Percentiles rank a stretch among this genome's conserved stretches.
Evolutionary conservation across 2,329 filamentous ascomycete species (phyloP).

Genomic region (Raffaelea deltoideospora): DNA sequence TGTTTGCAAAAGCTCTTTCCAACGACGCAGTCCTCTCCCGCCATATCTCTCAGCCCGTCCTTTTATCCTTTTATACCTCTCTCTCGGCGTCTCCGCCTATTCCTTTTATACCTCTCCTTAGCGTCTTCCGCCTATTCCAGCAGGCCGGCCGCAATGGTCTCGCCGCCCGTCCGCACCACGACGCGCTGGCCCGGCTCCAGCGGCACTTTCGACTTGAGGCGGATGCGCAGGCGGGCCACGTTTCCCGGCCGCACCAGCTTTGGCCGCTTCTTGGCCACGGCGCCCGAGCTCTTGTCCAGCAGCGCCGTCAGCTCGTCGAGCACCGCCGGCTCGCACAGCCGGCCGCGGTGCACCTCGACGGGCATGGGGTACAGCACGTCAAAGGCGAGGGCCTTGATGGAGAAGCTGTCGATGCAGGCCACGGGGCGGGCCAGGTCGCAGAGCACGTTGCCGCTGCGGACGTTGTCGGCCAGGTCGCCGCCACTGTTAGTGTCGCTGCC

Average conservation of each 20-base stretch:
- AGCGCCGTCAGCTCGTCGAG: constrained; percentile 58
- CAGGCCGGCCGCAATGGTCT: constrained; percentile 77
- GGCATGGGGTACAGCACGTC: constrained; percentile 79
- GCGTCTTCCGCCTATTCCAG: constrained; percentile 43
- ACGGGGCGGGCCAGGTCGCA: constrained; percentile 57
- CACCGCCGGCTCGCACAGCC: constrained; percentile 62
- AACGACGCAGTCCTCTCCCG: no score
- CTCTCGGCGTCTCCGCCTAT: no score
- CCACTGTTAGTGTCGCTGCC: no score
- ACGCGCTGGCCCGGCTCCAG: constrained; percentile 68
- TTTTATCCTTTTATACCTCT: no score
- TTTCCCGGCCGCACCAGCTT: constrained; percentile 66
- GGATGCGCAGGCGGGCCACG: constrained; percentile 64
- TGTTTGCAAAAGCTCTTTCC: no score
- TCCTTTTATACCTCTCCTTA: no score
- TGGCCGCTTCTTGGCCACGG: constrained; percentile 67
- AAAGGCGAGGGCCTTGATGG: constrained; percentile 74
- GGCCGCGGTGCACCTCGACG: constrained; percentile 76
- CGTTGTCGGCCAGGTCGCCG: constrained; percentile 74
- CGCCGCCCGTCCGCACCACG: constrained; percentile 64
- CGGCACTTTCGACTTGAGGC: constrained; percentile 58
- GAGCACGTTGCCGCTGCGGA: constrained; percentile 75
- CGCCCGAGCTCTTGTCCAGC: constrained; percentile 65
- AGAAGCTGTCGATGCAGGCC: constrained; percentile 56
- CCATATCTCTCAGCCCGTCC: not conserved